These are phyloP conservation scores for Oryza officinalis DNA, from an alignment of 176 grass and related monocot genomes.

Conservation along the genomic window DNA sequence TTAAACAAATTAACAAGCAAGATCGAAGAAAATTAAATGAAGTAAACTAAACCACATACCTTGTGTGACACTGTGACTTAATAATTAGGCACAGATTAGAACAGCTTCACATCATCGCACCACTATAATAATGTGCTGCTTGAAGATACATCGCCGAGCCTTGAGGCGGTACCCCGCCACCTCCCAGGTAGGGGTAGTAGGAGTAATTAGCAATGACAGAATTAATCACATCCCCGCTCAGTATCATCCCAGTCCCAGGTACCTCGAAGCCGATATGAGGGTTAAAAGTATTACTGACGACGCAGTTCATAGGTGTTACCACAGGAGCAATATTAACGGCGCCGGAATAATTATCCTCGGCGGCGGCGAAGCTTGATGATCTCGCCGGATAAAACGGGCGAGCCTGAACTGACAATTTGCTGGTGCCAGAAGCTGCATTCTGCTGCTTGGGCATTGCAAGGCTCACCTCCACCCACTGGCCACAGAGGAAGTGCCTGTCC, in stretches of 20 bases:
- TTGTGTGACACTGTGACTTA: background rate
- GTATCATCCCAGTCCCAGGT: background rate
- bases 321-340: background rate
- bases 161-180: background rate
- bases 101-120: background rate
- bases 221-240: background rate
- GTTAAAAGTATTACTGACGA: background rate
- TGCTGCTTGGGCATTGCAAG: slow-evolving; percentile 5
- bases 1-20: background rate
- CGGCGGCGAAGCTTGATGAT: background rate
- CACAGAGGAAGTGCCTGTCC: background rate
- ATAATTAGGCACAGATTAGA: background rate
- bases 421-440: background rate
- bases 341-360: background rate
- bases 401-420: background rate
- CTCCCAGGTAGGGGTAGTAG: background rate
- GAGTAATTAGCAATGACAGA: background rate
- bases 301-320: background rate
- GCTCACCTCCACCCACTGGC: slow-evolving; percentile 25
- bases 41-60: background rate
- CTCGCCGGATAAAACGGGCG: background rate
- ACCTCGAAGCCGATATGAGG: background rate
- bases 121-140: background rate
- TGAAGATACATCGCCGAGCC: background rate
- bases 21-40: background rate